A percentile compares a stretch with the other conserved stretches of the same genome.
phyloP scores from a whole-genome alignment of 352 stramenopile genomes.

The Globisporangium barbulae region DNA sequence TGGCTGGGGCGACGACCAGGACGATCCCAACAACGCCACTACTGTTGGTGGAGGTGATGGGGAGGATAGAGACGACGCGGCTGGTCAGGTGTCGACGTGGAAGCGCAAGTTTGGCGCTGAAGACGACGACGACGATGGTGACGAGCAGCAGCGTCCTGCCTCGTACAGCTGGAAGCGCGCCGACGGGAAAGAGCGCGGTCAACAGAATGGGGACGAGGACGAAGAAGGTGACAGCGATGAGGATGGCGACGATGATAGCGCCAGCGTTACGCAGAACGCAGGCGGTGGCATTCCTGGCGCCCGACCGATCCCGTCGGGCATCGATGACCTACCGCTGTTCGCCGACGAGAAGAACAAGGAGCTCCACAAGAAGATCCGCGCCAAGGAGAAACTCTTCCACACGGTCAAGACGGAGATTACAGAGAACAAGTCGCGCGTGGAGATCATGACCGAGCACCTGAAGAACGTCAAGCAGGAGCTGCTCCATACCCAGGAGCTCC shows the following conservation, averaged over 20 bases:
- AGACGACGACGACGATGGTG: conserved; percentile 16
- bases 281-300: not conserved
- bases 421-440: conserved; percentile 88
- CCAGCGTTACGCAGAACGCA: not conserved
- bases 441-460: conserved; percentile 95
- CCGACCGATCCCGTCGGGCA: conserved; percentile 61
- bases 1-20: conserved; percentile 23
- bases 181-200: conserved; percentile 35
- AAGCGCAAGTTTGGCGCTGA: conserved; percentile 17
- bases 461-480: conserved; percentile 96
- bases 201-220: conserved; percentile 26
- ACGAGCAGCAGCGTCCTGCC: conserved; percentile 15
- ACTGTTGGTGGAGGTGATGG: not conserved
- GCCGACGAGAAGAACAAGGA: conserved; percentile 86
- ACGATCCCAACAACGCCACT: conserved; percentile 6
- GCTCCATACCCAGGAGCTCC: conserved; percentile 91
- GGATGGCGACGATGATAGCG: conserved; percentile 21
- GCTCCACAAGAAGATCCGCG: conserved; percentile 75
- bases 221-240: conserved; percentile 21
- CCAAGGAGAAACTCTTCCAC: conserved; percentile 71
- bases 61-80: conserved; percentile 11
- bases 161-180: conserved; percentile 68
- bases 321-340: conserved; percentile 88
- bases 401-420: conserved; percentile 58
- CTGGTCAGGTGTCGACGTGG: conserved; percentile 11